phyloP scores from a whole-genome alignment of 352 stramenopile genomes.

The Pythium sukuiense region DNA sequence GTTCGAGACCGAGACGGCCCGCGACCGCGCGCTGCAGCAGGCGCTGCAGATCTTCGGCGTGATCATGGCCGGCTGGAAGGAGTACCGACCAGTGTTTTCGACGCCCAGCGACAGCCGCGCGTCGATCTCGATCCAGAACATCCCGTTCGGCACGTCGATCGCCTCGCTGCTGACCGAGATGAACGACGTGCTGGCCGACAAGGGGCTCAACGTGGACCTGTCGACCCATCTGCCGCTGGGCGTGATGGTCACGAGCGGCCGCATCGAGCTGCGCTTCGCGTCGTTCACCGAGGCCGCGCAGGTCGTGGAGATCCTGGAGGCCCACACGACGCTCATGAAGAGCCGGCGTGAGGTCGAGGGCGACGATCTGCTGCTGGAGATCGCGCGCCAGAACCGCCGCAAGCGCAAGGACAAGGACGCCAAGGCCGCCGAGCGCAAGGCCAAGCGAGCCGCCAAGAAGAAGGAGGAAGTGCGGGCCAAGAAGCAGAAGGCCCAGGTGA shows the following conservation, averaged over 20 bases:
- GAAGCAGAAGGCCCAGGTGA: constrained; percentile 24
- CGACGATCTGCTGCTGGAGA: constrained; percentile 44
- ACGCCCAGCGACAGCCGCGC: constrained; percentile 45
- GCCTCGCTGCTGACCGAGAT: constrained; percentile 58
- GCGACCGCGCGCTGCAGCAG: constrained; percentile 64
- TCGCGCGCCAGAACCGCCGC: constrained; percentile 31
- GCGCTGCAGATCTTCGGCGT: constrained; percentile 87
- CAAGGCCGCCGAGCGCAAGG: constrained; percentile 29
- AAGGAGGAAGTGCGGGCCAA: constrained; percentile 24
- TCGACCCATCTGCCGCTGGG: constrained; percentile 52
- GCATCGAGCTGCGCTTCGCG: constrained; percentile 69
- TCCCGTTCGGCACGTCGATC: constrained; percentile 74
- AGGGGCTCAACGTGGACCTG: constrained; percentile 58
- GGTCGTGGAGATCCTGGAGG: constrained; percentile 62
- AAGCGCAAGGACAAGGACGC: constrained; percentile 43
- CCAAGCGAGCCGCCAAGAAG: constrained; percentile 29
- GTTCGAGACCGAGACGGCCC: constrained; percentile 49
- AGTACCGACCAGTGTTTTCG: constrained; percentile 81
- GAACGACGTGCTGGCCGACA: constrained; percentile 41
- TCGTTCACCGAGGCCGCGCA: constrained; percentile 76
- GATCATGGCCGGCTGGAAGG: constrained; percentile 84
- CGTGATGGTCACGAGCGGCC: constrained; percentile 72
- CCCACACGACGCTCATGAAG: constrained; percentile 55
- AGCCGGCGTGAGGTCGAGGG: constrained; percentile 43
- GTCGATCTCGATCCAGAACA: constrained; percentile 69